Evolutionary conservation across 2,329 filamentous ascomycete genomes (phyloP).

Genomic region (Metarhizium album): DNA sequence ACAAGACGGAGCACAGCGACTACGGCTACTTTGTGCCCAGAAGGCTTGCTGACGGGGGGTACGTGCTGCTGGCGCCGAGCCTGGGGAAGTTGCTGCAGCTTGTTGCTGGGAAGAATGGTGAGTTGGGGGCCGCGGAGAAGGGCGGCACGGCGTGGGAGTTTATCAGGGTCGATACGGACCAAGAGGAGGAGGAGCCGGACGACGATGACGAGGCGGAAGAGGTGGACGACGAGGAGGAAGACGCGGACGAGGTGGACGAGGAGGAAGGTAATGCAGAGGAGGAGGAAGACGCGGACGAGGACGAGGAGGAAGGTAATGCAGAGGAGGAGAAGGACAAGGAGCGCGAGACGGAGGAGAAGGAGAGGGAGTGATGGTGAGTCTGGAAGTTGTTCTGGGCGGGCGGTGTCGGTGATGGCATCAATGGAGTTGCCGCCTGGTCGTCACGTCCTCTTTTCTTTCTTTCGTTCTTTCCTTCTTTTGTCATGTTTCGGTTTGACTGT

Average conservation of each 20-base stretch:
- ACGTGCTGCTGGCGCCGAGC: conserved; percentile 7
- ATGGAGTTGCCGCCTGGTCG: not conserved
- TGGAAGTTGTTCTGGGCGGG: not conserved
- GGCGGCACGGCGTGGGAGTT: conserved; percentile 8
- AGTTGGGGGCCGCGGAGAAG: conserved; percentile 1
- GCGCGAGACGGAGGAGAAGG: not conserved
- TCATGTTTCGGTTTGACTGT: not conserved
- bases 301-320: not conserved
- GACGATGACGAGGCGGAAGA: not conserved
- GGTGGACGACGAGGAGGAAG: not conserved
- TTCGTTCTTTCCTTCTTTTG: not conserved
- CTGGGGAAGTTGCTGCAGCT: conserved; percentile 6
- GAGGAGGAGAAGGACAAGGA: not conserved
- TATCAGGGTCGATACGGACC: not conserved
- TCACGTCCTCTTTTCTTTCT: not conserved
- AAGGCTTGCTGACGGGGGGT: conserved; percentile 7
- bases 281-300: not conserved
- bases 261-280: not conserved
- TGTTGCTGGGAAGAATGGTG: not conserved
- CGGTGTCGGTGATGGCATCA: not conserved
- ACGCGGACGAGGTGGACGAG: not conserved
- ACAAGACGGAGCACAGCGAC: not conserved
- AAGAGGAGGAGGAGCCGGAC: not conserved
- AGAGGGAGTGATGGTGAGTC: not conserved
- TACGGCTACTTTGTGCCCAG: conserved; percentile 5